A percentile compares a stretch with the other conserved stretches of the same genome.
phyloP scores from a whole-genome alignment of 805 yeast genomes.

The Candida vaughaniae region DNA sequence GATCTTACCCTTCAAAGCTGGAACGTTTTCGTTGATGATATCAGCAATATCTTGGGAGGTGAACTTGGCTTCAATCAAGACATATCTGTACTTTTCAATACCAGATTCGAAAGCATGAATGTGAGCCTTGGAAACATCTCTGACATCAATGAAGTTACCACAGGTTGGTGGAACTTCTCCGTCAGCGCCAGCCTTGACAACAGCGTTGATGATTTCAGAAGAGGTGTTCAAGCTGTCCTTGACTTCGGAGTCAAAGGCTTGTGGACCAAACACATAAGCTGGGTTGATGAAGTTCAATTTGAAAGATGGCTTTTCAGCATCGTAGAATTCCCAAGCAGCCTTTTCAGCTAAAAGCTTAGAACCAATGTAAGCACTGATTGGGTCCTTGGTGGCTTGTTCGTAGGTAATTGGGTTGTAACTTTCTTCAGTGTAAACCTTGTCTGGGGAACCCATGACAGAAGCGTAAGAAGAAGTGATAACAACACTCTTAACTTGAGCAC shows the following conservation, averaged over 20 bases:
- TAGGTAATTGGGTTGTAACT: conserved; percentile 54
- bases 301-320: conserved; percentile 29
- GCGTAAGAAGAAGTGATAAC: conserved; percentile 55
- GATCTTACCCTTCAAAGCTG: conserved; percentile 36
- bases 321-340: conserved; percentile 57
- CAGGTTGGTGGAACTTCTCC: conserved; percentile 22
- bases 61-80: conserved; percentile 15
- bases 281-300: conserved; percentile 51
- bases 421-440: conserved; percentile 1
- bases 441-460: conserved; percentile 38
- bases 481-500: conserved; percentile 39
- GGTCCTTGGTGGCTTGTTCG: conserved; percentile 43
- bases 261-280: conserved; percentile 60
- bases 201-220: conserved; percentile 40
- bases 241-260: conserved; percentile 33
- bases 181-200: conserved; percentile 30
- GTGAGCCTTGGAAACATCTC: conserved; percentile 1
- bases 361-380: conserved; percentile 49
- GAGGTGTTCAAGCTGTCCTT: conserved; percentile 32
- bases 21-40: conserved; percentile 36
- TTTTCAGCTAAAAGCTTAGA: conserved; percentile 63
- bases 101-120: conserved; percentile 30
- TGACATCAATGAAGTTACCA: conserved; percentile 22
- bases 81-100: conserved; percentile 28
- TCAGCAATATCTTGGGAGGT: conserved; percentile 28